These are phyloP conservation scores for Sporothrix humicola DNA, from an alignment of 2,329 filamentous ascomycete species.

Conservation along the genomic window DNA sequence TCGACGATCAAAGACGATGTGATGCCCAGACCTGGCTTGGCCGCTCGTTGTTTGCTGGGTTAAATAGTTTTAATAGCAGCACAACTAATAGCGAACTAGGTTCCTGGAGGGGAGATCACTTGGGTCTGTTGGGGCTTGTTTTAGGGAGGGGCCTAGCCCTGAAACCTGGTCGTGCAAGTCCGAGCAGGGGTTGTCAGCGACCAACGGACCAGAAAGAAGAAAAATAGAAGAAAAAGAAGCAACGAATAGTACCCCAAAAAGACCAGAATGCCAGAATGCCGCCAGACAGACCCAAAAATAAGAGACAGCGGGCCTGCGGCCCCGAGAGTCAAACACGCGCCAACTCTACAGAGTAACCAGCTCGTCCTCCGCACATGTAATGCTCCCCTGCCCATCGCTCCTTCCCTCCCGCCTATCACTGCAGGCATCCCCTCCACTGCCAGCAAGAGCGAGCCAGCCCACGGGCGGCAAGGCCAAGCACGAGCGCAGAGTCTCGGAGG, in stretches of 20 bases:
- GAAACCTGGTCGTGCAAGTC: constrained; percentile 14
- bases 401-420: constrained; percentile 6
- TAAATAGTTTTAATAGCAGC: no score
- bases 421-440: background rate
- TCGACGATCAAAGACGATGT: constrained; percentile 15
- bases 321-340: constrained; percentile 15
- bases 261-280: background rate
- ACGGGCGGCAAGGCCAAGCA: constrained; percentile 15
- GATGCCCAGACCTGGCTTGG: constrained; percentile 19
- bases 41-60: background rate
- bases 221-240: constrained; percentile 14
- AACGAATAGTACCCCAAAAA: background rate
- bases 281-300: background rate
- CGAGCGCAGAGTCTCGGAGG: background rate
- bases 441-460: background rate
- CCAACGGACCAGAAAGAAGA: background rate
- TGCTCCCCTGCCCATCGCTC: constrained; percentile 21
- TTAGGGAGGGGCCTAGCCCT: constrained; percentile 6
- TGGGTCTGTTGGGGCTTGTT: constrained; percentile 9
- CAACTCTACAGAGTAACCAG: constrained; percentile 28
- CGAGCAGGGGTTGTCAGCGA: constrained; percentile 10
- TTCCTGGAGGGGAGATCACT: background rate
- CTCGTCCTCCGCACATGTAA: constrained; percentile 24
- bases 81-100: no score
- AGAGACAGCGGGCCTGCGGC: background rate